Evolutionary conservation across 169 alveolate genomes (phyloP), one percentile per base, ranked within the genome.

Genomic region (Cryptosporidium baileyi): DNA sequence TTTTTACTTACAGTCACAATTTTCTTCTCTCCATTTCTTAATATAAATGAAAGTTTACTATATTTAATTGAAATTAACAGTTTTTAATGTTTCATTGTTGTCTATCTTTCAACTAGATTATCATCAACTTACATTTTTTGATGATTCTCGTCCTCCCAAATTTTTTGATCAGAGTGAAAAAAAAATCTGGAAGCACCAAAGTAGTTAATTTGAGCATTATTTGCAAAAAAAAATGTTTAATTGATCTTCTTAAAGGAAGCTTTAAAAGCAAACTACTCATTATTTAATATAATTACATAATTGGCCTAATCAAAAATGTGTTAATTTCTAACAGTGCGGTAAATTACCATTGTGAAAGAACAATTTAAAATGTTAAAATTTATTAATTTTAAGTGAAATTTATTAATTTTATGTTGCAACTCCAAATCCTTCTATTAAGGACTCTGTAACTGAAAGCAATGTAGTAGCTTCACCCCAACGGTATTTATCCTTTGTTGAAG

Each of bases 401-500:
- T 11, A 9, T 26, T 9, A n/a, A n/a, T 0, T 52, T 34, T 24
- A 36, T 17, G 85, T 13, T 34, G 41, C 32, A 17, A 74, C 85
- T 19, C 67, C 85, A 41, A 74, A 74, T 7, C 85, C 85, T 24
- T 74, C 85, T 22, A 74, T 74, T 1, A 74, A 54, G 3, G 85
- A 74, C 22, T 74, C 85, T 6, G 85, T 57, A 8, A 74, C 85
- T n/a, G 85, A 74, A 28, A 74, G 67, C 8, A 74, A 38, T 7
- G 85, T 51, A 9, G 85, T 74, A 5, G 85, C 85, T 28, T 74
- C 85, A 3, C 85, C 85, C 85, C 85, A 74, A 24, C 85, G 22
- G 40, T 74, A 74, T 51, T 54, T 74, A 38, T 74, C 85, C 22
- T 51, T 51, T n/a, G 85, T 74, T 2, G 85, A 74, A 19, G 85